Base-by-base conservation (phyloP, 2,329 filamentous ascomycete genomes). In the Exophiala calicioides region DNA sequence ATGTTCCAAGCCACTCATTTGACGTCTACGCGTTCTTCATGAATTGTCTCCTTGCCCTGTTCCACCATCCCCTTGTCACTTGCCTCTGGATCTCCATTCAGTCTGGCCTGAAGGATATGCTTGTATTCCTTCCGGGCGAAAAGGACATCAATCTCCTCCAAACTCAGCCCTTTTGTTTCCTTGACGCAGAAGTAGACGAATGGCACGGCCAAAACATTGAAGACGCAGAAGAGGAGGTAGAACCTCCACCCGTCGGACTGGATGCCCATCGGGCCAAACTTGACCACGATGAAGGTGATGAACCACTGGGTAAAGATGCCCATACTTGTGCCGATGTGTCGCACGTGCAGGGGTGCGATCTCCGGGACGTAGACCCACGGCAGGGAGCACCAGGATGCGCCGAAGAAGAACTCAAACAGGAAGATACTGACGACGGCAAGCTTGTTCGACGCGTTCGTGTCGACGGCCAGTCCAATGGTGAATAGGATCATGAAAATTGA, bases 171-270 rank as follows among this genome's bases (percentile, higher is more conserved):
- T 46, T 71, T 73, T 12, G 78, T 76, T 65, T 82, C 79, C 3
- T 77, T 77, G 4, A 79, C 65, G 13, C 72, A 74, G 57, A 76
- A 76, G 49, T 67, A 77, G 0, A 76, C 73, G 70, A 79, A 82
- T 1, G 69, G 38, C 2, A 73, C 62, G 24, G 73, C 75, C 3
- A 71, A 10, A 3, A 74, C 52, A 53, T 75, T 75, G 8, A 74
- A 67, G 13, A 65, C 50, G 3, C 67, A 69, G 52, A 73, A 66
- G 48, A 72, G 52, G 52, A 69, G 27, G 66, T 78, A 40, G 62
- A 69, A 66, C 65, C 73, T 58, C 74, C 77, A 55, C 62, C 72
- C 64, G 5, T 79, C 26, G n/a, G 34, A 16, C 26, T 45, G 41
- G 20, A 53, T 53, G 1, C 50, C 50, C 46, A 45, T 48, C 6